Evolutionary conservation across 148 eudicot genomes (phyloP).

Genomic region (Selenicereus undatus): DNA sequence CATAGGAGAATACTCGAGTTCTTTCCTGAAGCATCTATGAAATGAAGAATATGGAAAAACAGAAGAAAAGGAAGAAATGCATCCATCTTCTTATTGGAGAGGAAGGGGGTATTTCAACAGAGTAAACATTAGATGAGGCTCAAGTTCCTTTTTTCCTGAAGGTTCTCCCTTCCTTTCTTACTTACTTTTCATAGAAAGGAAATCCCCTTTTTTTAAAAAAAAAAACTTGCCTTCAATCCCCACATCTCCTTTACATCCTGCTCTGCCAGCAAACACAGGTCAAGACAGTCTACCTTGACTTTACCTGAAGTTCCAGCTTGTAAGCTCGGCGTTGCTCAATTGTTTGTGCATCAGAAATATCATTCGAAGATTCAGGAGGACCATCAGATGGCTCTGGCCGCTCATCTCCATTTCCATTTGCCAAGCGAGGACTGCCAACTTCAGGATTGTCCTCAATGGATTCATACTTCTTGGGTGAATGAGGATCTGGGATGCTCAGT

Average conservation of each 20-base stretch:
- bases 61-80: background rate
- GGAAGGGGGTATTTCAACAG: background rate
- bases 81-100: background rate
- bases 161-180: background rate
- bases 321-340: slow-evolving; percentile 99
- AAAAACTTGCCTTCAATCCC: background rate
- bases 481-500: slow-evolving; percentile 80
- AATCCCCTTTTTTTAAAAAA: background rate
- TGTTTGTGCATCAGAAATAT: slow-evolving; percentile 78
- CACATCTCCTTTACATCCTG: background rate
- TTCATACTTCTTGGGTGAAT: slow-evolving; percentile 52
- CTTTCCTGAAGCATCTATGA: background rate
- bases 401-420: slow-evolving; percentile 76
- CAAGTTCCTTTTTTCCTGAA: background rate
- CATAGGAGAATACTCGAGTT: background rate
- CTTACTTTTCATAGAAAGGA: background rate
- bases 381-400: slow-evolving; percentile 70
- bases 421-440: slow-evolving; percentile 42
- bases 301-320: slow-evolving; percentile 99
- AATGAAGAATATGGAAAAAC: background rate
- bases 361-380: slow-evolving; percentile 76
- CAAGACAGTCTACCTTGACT: background rate
- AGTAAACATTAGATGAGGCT: background rate
- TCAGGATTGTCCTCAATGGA: slow-evolving; percentile 53
- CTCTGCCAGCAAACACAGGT: background rate